phyloP scores from a whole-genome alignment of 1,139 yeast species.

The Pneumocystis murina region DNA sequence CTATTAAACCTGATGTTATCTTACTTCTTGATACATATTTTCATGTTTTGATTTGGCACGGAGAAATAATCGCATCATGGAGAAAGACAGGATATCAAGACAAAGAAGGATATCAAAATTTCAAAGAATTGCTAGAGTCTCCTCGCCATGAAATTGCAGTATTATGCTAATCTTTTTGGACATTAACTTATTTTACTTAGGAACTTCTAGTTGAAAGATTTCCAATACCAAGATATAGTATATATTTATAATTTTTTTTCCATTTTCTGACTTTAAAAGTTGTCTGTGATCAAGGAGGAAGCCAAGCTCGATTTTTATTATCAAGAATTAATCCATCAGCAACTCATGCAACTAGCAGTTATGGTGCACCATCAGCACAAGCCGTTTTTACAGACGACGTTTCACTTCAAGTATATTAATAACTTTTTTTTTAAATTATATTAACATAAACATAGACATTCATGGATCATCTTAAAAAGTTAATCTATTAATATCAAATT shows the following conservation, averaged over 20 bases:
- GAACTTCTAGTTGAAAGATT: conserved; percentile 80
- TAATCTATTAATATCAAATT: neutral
- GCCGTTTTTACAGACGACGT: conserved; percentile 93
- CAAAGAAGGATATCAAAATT: conserved; percentile 74
- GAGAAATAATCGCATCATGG: conserved; percentile 92
- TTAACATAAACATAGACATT: conserved; percentile 33
- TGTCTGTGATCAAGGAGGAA: conserved; percentile 94
- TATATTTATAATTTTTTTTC: neutral
- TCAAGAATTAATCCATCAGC: conserved; percentile 90
- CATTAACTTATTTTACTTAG: neutral
- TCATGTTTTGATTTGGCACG: conserved; percentile 90
- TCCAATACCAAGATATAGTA: conserved; percentile 81
- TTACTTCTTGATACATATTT: conserved; percentile 85
- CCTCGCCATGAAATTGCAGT: conserved; percentile 81
- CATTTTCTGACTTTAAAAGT: conserved; percentile 19
- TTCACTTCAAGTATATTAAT: conserved; percentile 78
- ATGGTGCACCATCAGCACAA: conserved; percentile 38
- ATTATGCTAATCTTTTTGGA: neutral
- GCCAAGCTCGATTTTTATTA: conserved; percentile 91
- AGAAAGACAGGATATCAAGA: conserved; percentile 90
- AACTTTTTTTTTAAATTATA: conserved; percentile 38
- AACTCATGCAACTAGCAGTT: conserved; percentile 43
- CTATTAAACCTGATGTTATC: conserved; percentile 78
- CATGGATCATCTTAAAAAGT: conserved; percentile 53
- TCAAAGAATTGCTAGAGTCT: conserved; percentile 70